Percentiles rank a stretch among this genome's conserved stretches.
These are phyloP conservation scores for Trifolium fragiferum DNA, from an alignment of 306 rosid species.

Conservation along the genomic window DNA sequence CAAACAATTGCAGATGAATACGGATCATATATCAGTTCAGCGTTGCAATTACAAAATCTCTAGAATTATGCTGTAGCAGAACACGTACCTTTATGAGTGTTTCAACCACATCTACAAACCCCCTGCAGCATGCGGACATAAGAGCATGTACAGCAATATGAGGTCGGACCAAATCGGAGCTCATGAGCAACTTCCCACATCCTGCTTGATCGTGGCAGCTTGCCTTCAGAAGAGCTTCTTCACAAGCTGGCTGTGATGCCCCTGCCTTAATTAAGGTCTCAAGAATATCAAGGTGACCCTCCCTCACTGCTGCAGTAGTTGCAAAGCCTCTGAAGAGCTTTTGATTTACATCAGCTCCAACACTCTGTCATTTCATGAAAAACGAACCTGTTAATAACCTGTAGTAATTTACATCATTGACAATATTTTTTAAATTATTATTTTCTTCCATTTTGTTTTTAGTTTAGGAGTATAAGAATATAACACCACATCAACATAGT, in stretches of 20 bases:
- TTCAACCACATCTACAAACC: slow-evolving; percentile 72
- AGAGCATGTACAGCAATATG: slow-evolving; percentile 78
- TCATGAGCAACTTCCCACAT: slow-evolving; percentile 74
- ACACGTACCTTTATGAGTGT: slow-evolving; percentile 68
- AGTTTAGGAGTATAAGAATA: not conserved
- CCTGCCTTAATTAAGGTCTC: slow-evolving; percentile 85
- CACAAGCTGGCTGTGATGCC: slow-evolving; percentile 94
- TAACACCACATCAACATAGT: not conserved
- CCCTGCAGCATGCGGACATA: slow-evolving; percentile 86
- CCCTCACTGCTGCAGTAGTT: slow-evolving; percentile 92
- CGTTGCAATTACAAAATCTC: not conserved
- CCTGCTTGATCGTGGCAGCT: slow-evolving; percentile 82
- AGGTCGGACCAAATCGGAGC: slow-evolving; percentile 85
- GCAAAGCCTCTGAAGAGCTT: slow-evolving; percentile 90
- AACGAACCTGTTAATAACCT: slow-evolving; percentile 18
- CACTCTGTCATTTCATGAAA: slow-evolving; percentile 54
- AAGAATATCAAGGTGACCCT: slow-evolving; percentile 78
- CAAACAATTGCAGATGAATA: slow-evolving; percentile 17
- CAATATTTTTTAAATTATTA: not conserved
- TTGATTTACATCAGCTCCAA: slow-evolving; percentile 93
- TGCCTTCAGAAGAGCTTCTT: slow-evolving; percentile 91
- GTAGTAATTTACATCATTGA: slow-evolving; percentile 17
- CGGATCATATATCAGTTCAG: not conserved
- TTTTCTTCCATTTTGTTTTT: not conserved
- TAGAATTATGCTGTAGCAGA: slow-evolving; percentile 27